These are phyloP conservation scores for Penicillium arizonense DNA, from an alignment of 495 filamentous ascomycete genomes.

Conservation along the genomic window DNA sequence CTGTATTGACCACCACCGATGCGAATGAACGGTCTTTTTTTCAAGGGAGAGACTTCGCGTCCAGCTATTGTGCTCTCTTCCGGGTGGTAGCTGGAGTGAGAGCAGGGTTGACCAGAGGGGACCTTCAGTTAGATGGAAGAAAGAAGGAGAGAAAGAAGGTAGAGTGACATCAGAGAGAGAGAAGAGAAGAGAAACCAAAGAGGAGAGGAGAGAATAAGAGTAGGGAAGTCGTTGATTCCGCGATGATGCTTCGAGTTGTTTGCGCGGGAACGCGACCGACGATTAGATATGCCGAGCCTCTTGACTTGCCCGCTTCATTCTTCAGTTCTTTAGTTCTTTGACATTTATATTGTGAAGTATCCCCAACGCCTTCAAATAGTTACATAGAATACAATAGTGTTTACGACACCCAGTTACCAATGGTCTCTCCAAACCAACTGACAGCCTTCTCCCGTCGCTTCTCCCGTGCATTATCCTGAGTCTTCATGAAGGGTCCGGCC, in stretches of 20 bases:
- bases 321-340: background rate
- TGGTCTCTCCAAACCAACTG: constrained; percentile 51
- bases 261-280: constrained; percentile 32
- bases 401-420: constrained; percentile 46
- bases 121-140: no score
- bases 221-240: constrained; percentile 7
- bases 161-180: background rate
- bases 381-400: background rate
- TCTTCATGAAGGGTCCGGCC: constrained; percentile 53
- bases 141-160: background rate
- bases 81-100: background rate
- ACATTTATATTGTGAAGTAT: background rate
- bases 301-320: background rate
- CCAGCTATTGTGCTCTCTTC: constrained; percentile 8
- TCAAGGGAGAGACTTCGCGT: constrained; percentile 6
- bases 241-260: constrained; percentile 36
- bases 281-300: constrained; percentile 21
- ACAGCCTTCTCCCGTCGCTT: constrained; percentile 59
- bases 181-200: background rate
- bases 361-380: constrained; percentile 7
- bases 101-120: background rate
- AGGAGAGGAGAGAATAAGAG: constrained; percentile 2
- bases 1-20: constrained; percentile 10
- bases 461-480: constrained; percentile 55
- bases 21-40: background rate